Conservation (phyloP, 106 monocot genomes). For the Chionographis japonica region DNA sequence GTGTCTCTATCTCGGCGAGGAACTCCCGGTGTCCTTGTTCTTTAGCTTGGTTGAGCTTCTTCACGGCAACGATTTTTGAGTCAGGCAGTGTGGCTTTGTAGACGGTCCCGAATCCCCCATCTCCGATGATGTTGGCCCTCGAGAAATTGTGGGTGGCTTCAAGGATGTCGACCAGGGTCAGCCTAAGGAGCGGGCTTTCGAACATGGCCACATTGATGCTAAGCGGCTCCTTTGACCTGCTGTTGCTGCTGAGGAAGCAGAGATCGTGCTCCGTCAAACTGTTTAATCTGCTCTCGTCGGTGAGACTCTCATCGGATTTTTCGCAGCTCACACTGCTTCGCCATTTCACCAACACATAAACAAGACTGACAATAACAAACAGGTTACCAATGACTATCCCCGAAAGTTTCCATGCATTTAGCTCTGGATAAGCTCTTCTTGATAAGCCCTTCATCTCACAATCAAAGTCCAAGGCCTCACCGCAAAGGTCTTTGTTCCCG, state of each 20-base stretch:
- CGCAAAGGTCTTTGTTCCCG: background rate
- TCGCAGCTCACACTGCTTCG: background rate
- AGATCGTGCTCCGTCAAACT: background rate
- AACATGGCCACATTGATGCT: conserved; percentile 47
- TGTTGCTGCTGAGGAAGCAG: conserved; percentile 6
- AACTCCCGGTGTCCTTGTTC: no score
- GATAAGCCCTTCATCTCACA: background rate
- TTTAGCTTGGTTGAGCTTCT: no score
- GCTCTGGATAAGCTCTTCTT: background rate
- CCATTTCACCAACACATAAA: background rate
- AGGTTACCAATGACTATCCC: background rate
- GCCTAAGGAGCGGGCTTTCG: conserved; percentile 22
- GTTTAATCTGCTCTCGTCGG: background rate
- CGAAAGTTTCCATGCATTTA: background rate
- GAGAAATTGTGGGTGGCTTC: no score
- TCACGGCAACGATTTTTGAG: no score
- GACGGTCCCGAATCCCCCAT: no score
- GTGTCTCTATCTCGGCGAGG: no score
- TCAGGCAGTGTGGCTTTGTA: no score
- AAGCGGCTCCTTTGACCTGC: conserved; percentile 36
- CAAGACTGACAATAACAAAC: background rate
- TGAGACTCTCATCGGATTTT: background rate
- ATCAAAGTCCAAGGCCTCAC: background rate
- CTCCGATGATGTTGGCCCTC: no score
- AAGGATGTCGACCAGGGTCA: conserved; percentile 18